These are phyloP conservation scores for Suhomyces kilbournensis DNA, from an alignment of 805 yeast genomes.

Conservation along the genomic window DNA sequence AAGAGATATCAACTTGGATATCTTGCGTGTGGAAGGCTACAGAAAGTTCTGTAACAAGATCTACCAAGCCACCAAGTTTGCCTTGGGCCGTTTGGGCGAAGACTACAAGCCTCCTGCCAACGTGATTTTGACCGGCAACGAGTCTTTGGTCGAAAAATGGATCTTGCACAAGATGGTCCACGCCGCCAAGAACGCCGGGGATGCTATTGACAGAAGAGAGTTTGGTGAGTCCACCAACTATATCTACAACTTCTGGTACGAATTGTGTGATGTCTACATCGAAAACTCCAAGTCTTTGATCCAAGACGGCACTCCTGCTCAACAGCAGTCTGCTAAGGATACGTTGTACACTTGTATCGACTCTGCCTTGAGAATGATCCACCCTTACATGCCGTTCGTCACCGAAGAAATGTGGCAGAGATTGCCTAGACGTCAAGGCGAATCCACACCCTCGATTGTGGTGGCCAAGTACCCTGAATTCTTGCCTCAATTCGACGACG, in stretches of 20 bases:
- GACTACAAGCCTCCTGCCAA: slow-evolving; percentile 79
- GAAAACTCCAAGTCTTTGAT: slow-evolving; percentile 94
- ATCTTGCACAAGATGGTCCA: slow-evolving; percentile 80
- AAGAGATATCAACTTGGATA: slow-evolving; percentile 94
- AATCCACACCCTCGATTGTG: slow-evolving; percentile 66
- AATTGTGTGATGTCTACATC: slow-evolving; percentile 95
- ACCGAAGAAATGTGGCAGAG: slow-evolving; percentile 99
- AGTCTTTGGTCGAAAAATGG: slow-evolving; percentile 95
- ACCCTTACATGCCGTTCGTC: slow-evolving; percentile 97
- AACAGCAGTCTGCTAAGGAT: slow-evolving; percentile 87
- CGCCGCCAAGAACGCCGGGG: slow-evolving; percentile 62
- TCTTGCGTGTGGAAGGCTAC: slow-evolving; percentile 96
- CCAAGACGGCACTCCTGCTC: slow-evolving; percentile 82
- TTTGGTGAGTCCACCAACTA: slow-evolving; percentile 84
- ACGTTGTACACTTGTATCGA: slow-evolving; percentile 92
- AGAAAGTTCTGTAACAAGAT: slow-evolving; percentile 99
- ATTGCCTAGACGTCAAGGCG: slow-evolving; percentile 81
- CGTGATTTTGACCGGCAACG: slow-evolving; percentile 65
- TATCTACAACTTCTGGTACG: slow-evolving; percentile 93
- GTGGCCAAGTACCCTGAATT: slow-evolving; percentile 77
- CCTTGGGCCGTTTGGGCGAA: slow-evolving; percentile 85
- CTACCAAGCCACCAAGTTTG: slow-evolving; percentile 98
- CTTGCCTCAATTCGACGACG: slow-evolving; percentile 58
- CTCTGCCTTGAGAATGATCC: slow-evolving; percentile 85
- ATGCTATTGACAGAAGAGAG: slow-evolving; percentile 76